phyloP scores from a whole-genome alignment of 768 basidiomycete species.

The Dacryopinax primogenitus region DNA sequence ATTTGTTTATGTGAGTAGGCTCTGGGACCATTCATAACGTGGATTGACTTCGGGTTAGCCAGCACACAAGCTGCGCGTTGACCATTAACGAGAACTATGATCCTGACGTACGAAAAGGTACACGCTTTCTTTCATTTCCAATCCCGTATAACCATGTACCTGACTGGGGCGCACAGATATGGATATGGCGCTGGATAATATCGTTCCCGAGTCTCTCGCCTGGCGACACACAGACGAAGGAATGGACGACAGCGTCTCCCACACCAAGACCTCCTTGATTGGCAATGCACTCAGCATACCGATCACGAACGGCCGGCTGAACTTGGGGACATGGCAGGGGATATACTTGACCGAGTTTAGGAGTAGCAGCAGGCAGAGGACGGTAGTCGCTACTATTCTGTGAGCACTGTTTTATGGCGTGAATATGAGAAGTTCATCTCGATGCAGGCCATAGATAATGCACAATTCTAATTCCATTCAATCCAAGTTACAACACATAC shows the following conservation, averaged over 20 bases:
- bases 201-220: constrained; percentile 69
- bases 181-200: constrained; percentile 83
- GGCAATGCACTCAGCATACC: constrained; percentile 75
- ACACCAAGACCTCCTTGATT: constrained; percentile 78
- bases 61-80: constrained; percentile 67
- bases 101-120: constrained; percentile 27
- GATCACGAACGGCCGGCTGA: constrained; percentile 62
- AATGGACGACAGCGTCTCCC: constrained; percentile 50
- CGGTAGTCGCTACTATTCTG: constrained; percentile 72
- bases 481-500: not conserved
- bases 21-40: not conserved
- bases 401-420: constrained; percentile 26
- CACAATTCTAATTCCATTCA: not conserved
- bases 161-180: constrained; percentile 45
- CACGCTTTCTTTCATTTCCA: not conserved
- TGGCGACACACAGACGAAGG: constrained; percentile 90
- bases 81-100: constrained; percentile 88
- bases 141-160: not conserved
- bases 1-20: constrained; percentile 64
- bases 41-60: constrained; percentile 26
- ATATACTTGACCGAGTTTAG: constrained; percentile 85
- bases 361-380: constrained; percentile 48
- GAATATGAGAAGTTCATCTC: not conserved
- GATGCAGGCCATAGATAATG: not conserved
- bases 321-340: constrained; percentile 90